These are phyloP conservation scores for Penicillium sclerotiorum DNA, from an alignment of 2,329 filamentous ascomycete genomes.

Conservation along the genomic window DNA sequence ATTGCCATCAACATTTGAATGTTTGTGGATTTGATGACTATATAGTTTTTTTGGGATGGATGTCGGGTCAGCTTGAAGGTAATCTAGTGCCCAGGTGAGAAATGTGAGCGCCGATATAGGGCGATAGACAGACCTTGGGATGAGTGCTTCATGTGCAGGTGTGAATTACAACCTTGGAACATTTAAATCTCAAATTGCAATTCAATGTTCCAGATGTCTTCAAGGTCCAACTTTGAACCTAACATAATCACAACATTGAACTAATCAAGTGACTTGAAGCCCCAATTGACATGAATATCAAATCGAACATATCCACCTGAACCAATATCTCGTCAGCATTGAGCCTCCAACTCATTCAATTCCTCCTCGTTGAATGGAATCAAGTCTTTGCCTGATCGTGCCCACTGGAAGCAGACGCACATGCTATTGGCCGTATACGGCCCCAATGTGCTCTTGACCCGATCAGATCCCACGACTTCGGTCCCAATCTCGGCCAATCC, in stretches of 20 bases:
- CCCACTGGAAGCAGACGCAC: not conserved
- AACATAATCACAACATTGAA: not conserved
- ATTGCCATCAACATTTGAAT: too few relatives aligned
- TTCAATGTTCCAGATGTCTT: too few relatives aligned
- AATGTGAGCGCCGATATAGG: too few relatives aligned
- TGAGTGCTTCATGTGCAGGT: too few relatives aligned
- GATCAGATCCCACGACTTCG: not conserved
- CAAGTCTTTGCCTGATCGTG: not conserved
- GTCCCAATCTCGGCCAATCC: not conserved
- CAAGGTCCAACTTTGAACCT: too few relatives aligned
- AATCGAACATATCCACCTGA: conserved; percentile 1
- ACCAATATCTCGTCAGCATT: not conserved
- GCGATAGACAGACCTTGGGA: too few relatives aligned
- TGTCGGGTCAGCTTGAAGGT: too few relatives aligned
- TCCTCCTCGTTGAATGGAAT: not conserved
- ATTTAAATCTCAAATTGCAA: too few relatives aligned
- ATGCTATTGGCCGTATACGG: not conserved
- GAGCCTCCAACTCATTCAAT: not conserved
- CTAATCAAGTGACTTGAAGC: not conserved
- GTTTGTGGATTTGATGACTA: too few relatives aligned
- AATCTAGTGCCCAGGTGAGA: too few relatives aligned
- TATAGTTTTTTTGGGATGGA: too few relatives aligned
- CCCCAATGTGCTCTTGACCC: not conserved
- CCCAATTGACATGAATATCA: not conserved
- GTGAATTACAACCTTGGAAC: too few relatives aligned